A percentile compares a stretch with the other conserved stretches of the same genome.
These are phyloP conservation scores for Schoenoplectus triqueter DNA, from an alignment of 202 grass and related monocot species.

Conservation along the genomic window DNA sequence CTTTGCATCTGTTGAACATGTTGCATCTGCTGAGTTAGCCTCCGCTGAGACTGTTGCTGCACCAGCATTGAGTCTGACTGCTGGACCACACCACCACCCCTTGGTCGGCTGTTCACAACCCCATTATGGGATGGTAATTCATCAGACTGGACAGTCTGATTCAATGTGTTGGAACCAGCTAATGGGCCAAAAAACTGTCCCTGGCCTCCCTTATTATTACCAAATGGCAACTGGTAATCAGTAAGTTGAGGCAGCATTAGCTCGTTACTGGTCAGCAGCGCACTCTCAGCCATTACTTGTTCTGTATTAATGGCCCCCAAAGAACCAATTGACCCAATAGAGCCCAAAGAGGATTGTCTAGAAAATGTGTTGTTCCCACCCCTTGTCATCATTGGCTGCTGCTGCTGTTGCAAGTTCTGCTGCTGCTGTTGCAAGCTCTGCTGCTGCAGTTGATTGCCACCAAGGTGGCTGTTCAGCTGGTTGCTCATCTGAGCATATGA, in stretches of 20 bases:
- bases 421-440: constrained; percentile 43
- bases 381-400: constrained; percentile 54
- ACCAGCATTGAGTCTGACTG: constrained; percentile 44
- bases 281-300: constrained; percentile 63
- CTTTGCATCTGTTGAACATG: constrained; percentile 11
- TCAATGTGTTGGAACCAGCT: constrained; percentile 63
- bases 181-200: constrained; percentile 54
- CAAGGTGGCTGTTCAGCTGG: constrained; percentile 63
- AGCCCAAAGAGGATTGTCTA: constrained; percentile 68
- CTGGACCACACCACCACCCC: constrained; percentile 5
- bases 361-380: constrained; percentile 51
- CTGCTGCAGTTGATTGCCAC: constrained; percentile 69
- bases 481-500: constrained; percentile 60
- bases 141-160: constrained; percentile 58
- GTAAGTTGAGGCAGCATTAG: constrained; percentile 62
- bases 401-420: constrained; percentile 44
- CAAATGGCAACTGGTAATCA: constrained; percentile 73
- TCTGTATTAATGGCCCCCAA: constrained; percentile 56
- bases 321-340: constrained; percentile 44
- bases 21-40: constrained; percentile 2
- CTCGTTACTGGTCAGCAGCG: constrained; percentile 56
- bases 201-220: constrained; percentile 67
- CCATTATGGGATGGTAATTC: constrained; percentile 52
- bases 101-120: constrained; percentile 19
- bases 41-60: constrained; percentile 40